A percentile compares a stretch with the other conserved stretches of the same genome.
These are phyloP conservation scores for Pseudonitzschia multiseries DNA, from an alignment of 108 stramenopile genomes.

Conservation along the genomic window DNA sequence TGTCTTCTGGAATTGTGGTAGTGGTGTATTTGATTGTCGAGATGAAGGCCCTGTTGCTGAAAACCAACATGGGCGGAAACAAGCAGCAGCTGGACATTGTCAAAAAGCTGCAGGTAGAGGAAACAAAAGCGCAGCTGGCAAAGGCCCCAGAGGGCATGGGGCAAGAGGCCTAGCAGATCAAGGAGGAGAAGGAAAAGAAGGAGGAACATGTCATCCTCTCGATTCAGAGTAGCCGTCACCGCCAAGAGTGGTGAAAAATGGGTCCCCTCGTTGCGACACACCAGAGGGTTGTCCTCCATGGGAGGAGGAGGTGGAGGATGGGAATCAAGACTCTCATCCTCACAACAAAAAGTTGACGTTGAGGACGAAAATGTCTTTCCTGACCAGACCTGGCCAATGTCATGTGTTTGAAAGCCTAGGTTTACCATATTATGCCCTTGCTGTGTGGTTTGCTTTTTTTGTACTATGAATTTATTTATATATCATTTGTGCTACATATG, in stretches of 20 bases:
- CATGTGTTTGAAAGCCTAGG: too few relatives aligned
- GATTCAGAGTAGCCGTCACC: conserved; percentile 33
- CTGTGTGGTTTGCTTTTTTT: too few relatives aligned
- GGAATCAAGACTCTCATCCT: conserved; percentile 7
- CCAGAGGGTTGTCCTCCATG: conserved; percentile 20
- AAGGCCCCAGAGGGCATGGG: conserved; percentile 87
- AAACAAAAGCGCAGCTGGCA: conserved; percentile 80
- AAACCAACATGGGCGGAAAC: conserved; percentile 26
- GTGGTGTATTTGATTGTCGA: too few relatives aligned
- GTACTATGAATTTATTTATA: too few relatives aligned
- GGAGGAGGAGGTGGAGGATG: too few relatives aligned
- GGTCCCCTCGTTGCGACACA: conserved; percentile 49
- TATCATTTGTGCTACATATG: too few relatives aligned
- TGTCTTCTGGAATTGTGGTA: too few relatives aligned
- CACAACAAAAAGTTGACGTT: conserved; percentile 48
- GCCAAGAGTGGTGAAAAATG: conserved; percentile 63
- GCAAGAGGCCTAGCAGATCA: conserved; percentile 73
- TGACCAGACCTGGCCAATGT: too few relatives aligned
- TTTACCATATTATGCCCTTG: too few relatives aligned
- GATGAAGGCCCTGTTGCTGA: conserved; percentile 68
- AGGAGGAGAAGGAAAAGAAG: conserved; percentile 70
- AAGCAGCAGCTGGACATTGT: conserved; percentile 78
- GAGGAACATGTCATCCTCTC: conserved; percentile 43
- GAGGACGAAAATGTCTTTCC: conserved; percentile 82
- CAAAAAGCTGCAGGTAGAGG: conserved; percentile 77